phyloP scores from a whole-genome alignment of 2,329 filamentous ascomycete genomes.

The Cercospora zeae-maydis region DNA sequence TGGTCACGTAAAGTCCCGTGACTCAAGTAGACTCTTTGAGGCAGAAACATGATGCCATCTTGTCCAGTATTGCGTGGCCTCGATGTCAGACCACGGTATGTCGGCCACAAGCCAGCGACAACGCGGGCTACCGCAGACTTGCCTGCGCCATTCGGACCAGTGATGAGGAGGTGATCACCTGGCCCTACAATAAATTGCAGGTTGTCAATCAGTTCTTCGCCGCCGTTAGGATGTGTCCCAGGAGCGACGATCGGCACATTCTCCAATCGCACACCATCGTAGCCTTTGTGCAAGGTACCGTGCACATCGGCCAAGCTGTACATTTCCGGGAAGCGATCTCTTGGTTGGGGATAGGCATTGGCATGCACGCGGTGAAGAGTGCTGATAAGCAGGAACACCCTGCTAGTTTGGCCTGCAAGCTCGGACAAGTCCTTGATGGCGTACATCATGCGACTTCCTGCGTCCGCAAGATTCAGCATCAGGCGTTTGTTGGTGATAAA shows the following conservation, averaged over 20 bases:
- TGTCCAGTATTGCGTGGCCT: conserved; percentile 66
- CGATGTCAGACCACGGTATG: conserved; percentile 88
- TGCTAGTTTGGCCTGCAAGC: conserved; percentile 89
- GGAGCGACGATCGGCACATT: conserved; percentile 91
- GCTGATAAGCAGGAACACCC: conserved; percentile 92
- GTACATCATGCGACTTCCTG: conserved; percentile 98
- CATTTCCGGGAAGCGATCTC: conserved; percentile 67
- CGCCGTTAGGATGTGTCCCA: conserved; percentile 79
- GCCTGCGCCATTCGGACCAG: conserved; percentile 89
- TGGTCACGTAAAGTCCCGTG: conserved; percentile 92
- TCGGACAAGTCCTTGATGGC: conserved; percentile 97
- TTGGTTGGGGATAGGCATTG: conserved; percentile 72
- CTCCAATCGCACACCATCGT: conserved; percentile 89
- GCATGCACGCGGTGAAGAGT: conserved; percentile 92
- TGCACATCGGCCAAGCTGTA: conserved; percentile 89
- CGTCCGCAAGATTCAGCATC: conserved; percentile 95
- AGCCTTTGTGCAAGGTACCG: conserved; percentile 89
- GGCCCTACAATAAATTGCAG: conserved; percentile 84
- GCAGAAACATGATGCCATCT: conserved; percentile 98
- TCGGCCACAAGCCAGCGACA: conserved; percentile 89
- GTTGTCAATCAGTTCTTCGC: conserved; percentile 85
- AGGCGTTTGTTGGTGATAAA: conserved; percentile 99
- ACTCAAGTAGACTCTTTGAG: conserved; percentile 87
- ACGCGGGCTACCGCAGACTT: conserved; percentile 86
- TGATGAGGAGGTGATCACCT: conserved; percentile 91